Percentiles rank a stretch among this genome's conserved stretches.
Evolutionary conservation across 169 alveolate genomes (phyloP).

Genomic region (Theileria annulata): DNA sequence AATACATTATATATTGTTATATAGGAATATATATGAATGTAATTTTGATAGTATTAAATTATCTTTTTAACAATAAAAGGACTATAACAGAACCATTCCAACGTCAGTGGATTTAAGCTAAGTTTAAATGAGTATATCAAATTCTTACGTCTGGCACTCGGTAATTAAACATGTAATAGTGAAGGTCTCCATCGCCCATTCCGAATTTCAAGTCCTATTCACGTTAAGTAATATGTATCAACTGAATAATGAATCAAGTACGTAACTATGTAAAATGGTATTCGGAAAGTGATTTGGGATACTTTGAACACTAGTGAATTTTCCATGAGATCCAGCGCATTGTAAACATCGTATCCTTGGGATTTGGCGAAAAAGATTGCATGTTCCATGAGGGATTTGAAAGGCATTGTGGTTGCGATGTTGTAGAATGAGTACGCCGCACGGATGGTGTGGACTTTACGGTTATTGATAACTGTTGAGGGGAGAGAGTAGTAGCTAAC

Average conservation of each 20-base stretch:
- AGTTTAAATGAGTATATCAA: neutral
- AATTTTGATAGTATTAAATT: neutral
- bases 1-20: neutral
- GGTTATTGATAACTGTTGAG: constrained; percentile 88
- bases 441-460: constrained; percentile 72
- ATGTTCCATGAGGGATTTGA: constrained; percentile 85
- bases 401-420: constrained; percentile 78
- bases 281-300: neutral
- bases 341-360: constrained; percentile 92
- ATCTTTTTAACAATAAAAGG: neutral
- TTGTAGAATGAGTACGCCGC: constrained; percentile 92
- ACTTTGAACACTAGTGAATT: constrained; percentile 86
- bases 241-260: neutral
- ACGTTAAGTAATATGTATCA: too few species aligned
- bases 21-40: too few species aligned
- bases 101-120: constrained; percentile 62
- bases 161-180: constrained; percentile 96
- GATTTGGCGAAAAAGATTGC: constrained; percentile 90
- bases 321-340: constrained; percentile 95
- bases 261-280: constrained; percentile 20
- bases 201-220: constrained; percentile 88
- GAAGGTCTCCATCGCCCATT: constrained; percentile 94
- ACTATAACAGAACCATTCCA: constrained; percentile 53
- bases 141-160: constrained; percentile 72
- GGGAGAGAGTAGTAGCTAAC: constrained; percentile 90